Evolutionary conservation across 179 eudicot genomes (phyloP).

Genomic region (Heliamphora pulchella): DNA sequence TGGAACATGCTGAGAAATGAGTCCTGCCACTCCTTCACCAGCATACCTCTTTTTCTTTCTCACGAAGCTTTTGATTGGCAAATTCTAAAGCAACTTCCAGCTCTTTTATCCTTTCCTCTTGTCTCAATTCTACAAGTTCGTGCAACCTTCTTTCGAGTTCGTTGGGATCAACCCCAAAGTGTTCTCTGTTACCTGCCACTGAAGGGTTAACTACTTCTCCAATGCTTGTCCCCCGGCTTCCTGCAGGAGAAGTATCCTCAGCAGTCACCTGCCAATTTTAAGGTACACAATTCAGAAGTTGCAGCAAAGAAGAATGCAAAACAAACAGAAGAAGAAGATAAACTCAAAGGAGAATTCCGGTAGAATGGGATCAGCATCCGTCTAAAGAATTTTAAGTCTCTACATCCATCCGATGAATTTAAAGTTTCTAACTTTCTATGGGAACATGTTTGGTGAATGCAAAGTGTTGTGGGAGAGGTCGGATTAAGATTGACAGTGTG

Average conservation of each 20-base stretch:
- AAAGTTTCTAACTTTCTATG: too few relatives aligned
- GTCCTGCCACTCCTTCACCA: slow-evolving; percentile 58
- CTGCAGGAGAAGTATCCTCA: slow-evolving; percentile 23
- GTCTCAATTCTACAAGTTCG: slow-evolving; percentile 52
- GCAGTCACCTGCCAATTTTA: slow-evolving; percentile 28
- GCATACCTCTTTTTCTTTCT: slow-evolving; percentile 47
- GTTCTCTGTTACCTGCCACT: slow-evolving; percentile 21
- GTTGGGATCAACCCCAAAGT: slow-evolving; percentile 45
- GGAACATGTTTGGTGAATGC: neutral
- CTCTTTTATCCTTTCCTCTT: slow-evolving; percentile 53
- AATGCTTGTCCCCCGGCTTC: slow-evolving; percentile 23
- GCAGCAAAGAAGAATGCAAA: neutral
- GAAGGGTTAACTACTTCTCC: slow-evolving; percentile 31
- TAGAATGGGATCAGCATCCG: neutral
- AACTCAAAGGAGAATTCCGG: neutral
- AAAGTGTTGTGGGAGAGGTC: neutral
- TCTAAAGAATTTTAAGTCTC: neutral
- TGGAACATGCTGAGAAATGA: slow-evolving; percentile 50
- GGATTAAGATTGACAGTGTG: too few relatives aligned
- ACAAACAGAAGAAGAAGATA: neutral
- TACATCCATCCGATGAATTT: neutral
- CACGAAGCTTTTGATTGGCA: slow-evolving; percentile 38
- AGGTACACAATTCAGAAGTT: slow-evolving; percentile 1
- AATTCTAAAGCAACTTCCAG: slow-evolving; percentile 52
- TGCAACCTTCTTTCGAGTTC: slow-evolving; percentile 68